Conservation (phyloP, 1,284 basidiomycete species). For the Leccinum ponderosum region DNA sequence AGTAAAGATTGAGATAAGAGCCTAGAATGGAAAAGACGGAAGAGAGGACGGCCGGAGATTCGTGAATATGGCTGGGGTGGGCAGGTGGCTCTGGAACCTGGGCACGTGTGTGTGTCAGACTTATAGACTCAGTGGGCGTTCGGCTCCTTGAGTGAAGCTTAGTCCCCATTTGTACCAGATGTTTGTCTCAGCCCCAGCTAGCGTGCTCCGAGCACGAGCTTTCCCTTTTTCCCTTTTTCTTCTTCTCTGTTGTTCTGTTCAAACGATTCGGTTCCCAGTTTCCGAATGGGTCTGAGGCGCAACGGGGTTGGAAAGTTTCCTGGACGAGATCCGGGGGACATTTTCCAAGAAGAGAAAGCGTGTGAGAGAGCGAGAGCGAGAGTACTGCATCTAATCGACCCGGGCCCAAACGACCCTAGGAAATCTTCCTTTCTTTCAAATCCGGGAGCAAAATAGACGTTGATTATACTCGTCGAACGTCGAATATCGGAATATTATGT, state of each 20-base stretch:
- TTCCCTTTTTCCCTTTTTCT: neutral
- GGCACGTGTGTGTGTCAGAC: slow-evolving; percentile 18
- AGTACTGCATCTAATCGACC: slow-evolving; percentile 6
- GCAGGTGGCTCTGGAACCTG: neutral
- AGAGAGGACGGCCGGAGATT: neutral
- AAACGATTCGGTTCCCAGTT: slow-evolving; percentile 10
- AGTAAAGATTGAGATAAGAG: neutral
- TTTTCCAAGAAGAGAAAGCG: neutral
- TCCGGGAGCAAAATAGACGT: slow-evolving; percentile 12
- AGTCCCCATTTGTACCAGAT: neutral
- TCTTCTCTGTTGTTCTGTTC: neutral
- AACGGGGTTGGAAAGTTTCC: slow-evolving; percentile 2
- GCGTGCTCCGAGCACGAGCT: neutral
- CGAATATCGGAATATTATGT: slow-evolving; percentile 1
- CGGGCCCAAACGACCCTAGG: slow-evolving; percentile 5
- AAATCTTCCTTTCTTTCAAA: neutral
- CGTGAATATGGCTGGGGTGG: neutral
- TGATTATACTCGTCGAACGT: slow-evolving; percentile 4
- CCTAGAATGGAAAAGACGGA: neutral
- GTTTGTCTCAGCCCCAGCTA: neutral
- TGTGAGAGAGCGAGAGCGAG: neutral
- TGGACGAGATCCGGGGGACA: slow-evolving; percentile 6
- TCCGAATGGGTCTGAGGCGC: slow-evolving; percentile 20
- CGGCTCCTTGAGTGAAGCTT: neutral
- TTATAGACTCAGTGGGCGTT: slow-evolving; percentile 2